Conservation (phyloP, 2,329 filamentous ascomycete species). For the Colletotrichum phormii region DNA sequence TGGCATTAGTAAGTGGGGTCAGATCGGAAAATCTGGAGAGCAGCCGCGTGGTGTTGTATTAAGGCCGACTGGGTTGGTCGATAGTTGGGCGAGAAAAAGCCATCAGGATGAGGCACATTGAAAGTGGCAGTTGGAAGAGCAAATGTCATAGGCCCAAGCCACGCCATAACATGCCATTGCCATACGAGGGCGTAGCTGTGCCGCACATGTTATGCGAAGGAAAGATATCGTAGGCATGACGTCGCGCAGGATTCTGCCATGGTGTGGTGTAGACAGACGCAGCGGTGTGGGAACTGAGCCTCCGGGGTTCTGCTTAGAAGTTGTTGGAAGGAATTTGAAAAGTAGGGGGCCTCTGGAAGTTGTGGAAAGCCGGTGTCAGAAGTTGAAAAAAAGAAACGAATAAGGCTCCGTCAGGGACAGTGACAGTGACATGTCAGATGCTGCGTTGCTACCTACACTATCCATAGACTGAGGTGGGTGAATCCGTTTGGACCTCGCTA, state of each 20-base stretch:
- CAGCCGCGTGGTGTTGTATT: slow-evolving; percentile 28
- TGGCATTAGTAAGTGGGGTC: slow-evolving; percentile 20
- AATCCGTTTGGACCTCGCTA: slow-evolving; percentile 2
- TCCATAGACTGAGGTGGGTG: too few species aligned
- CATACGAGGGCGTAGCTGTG: slow-evolving; percentile 16
- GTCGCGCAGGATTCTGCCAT: neutral
- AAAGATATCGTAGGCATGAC: neutral
- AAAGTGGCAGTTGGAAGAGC: neutral
- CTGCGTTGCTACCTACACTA: slow-evolving; percentile 3
- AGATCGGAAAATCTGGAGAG: slow-evolving; percentile 29
- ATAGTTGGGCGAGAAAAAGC: slow-evolving; percentile 5
- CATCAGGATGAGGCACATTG: slow-evolving; percentile 1
- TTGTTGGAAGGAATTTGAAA: neutral
- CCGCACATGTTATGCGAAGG: slow-evolving; percentile 16
- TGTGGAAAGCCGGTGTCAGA: slow-evolving; percentile 29
- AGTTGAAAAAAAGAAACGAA: slow-evolving; percentile 17
- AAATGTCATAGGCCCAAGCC: slow-evolving; percentile 5
- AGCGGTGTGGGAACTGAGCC: neutral
- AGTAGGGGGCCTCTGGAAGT: slow-evolving; percentile 6
- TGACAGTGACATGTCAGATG: slow-evolving; percentile 26
- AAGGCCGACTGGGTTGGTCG: neutral
- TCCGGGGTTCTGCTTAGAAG: neutral
- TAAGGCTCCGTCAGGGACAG: slow-evolving; percentile 6
- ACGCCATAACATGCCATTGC: slow-evolving; percentile 21
- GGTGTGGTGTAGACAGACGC: neutral